A percentile compares a stretch with the other conserved stretches of the same genome.
phyloP scores from a whole-genome alignment of 108 stramenopile species.

The Licmophora abbreviata region DNA sequence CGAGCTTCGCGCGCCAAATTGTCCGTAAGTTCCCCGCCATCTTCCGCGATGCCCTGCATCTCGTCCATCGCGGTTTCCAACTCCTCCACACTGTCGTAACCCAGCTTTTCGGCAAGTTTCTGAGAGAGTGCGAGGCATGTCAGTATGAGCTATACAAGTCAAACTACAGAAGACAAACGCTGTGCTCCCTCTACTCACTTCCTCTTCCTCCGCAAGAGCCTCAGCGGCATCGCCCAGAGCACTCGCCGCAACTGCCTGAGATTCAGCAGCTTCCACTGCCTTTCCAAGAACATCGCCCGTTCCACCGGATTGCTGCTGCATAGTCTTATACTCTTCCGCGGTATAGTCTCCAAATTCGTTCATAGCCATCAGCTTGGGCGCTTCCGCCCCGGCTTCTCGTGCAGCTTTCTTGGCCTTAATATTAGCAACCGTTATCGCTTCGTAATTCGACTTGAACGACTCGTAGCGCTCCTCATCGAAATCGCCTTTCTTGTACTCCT shows the following conservation, averaged over 20 bases:
- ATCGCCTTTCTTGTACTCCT: conserved; percentile 43
- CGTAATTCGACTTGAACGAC: conserved; percentile 69
- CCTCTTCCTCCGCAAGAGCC: conserved; percentile 76
- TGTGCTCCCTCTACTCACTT: conserved; percentile 35
- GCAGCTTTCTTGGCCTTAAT: conserved; percentile 68
- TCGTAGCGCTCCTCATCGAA: conserved; percentile 38
- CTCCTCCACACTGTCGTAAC: conserved; percentile 72
- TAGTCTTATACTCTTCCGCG: conserved; percentile 61
- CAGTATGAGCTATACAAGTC: neutral
- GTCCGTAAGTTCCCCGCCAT: conserved; percentile 48
- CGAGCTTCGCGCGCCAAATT: conserved; percentile 75
- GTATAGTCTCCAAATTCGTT: conserved; percentile 79
- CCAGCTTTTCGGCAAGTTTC: conserved; percentile 64
- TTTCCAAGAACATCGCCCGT: conserved; percentile 51
- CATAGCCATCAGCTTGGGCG: conserved; percentile 43
- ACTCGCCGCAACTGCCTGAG: conserved; percentile 60
- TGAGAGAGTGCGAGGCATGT: conserved; percentile 3
- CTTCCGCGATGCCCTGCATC: conserved; percentile 62
- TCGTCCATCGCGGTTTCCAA: conserved; percentile 71
- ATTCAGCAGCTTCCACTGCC: conserved; percentile 55
- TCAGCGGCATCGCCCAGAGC: conserved; percentile 76
- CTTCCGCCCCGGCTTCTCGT: conserved; percentile 39
- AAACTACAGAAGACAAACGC: neutral
- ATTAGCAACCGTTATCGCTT: conserved; percentile 72
- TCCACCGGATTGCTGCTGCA: conserved; percentile 26